Conservation (phyloP, 805 yeast genomes). For the Candida xiaguanensis region DNA sequence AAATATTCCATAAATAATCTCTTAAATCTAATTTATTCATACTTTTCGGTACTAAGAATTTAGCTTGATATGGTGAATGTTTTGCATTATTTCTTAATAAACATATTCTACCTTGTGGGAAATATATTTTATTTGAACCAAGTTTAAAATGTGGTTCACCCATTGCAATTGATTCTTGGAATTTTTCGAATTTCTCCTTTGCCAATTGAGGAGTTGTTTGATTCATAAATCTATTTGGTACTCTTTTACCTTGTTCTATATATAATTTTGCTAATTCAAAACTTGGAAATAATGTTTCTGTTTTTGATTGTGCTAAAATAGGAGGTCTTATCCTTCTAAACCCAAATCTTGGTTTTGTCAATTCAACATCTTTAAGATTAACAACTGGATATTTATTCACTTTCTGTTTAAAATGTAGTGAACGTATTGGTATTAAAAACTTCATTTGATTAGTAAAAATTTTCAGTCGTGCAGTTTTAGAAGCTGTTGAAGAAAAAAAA, state of each 20-base stretch:
- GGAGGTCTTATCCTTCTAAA: slow-evolving; percentile 37
- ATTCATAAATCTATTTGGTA: slow-evolving; percentile 37
- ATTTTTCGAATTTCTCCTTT: slow-evolving; percentile 34
- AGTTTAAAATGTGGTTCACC: slow-evolving; percentile 70
- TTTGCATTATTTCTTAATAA: slow-evolving; percentile 90
- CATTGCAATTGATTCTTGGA: slow-evolving; percentile 49
- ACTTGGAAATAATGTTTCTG: slow-evolving; percentile 39
- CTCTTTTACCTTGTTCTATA: slow-evolving; percentile 36
- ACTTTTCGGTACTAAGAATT: slow-evolving; percentile 88
- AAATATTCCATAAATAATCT: slow-evolving; percentile 86
- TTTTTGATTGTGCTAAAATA: slow-evolving; percentile 30
- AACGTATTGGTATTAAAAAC: slow-evolving; percentile 12
- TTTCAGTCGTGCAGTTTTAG: slow-evolving; percentile 4
- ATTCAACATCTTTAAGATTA: slow-evolving; percentile 34
- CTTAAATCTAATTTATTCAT: slow-evolving; percentile 93
- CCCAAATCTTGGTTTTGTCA: slow-evolving; percentile 36
- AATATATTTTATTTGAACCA: slow-evolving; percentile 73
- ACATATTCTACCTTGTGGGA: slow-evolving; percentile 82
- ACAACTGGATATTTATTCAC: slow-evolving; percentile 37
- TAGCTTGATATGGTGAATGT: slow-evolving; percentile 96
- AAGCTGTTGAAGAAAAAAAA: slow-evolving; percentile 4
- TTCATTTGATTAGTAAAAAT: background rate
- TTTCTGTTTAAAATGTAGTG: slow-evolving; percentile 28
- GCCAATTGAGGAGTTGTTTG: slow-evolving; percentile 31
- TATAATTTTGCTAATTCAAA: slow-evolving; percentile 32